phyloP scores from a whole-genome alignment of 129 eudicot genomes.

The Mikania micrantha region DNA sequence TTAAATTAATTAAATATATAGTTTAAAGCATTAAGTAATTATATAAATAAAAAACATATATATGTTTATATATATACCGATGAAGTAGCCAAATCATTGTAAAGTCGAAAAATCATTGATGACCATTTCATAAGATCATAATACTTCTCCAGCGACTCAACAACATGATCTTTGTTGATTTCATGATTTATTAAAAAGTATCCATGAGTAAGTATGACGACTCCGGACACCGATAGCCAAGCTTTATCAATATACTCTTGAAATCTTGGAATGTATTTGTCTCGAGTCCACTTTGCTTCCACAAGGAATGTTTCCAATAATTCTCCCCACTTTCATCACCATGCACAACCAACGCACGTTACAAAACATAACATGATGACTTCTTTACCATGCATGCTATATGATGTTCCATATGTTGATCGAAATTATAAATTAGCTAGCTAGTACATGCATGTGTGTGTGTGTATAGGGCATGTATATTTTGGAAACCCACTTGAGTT shows the following conservation, averaged over 20 bases:
- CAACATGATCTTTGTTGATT: conserved; percentile 13
- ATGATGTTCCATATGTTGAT: too few species aligned
- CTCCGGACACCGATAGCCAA: conserved; percentile 21
- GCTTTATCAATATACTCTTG: conserved; percentile 29
- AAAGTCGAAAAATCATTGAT: conserved; percentile 40
- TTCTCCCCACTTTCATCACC: conserved; percentile 10
- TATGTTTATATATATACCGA: too few species aligned
- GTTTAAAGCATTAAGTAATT: too few species aligned
- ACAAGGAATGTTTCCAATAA: conserved; percentile 30
- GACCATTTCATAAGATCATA: conserved; percentile 42
- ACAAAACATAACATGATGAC: too few species aligned
- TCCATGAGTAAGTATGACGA: conserved; percentile 31
- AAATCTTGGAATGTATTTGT: conserved; percentile 16
- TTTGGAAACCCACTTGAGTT: too few species aligned
- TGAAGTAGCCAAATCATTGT: conserved; percentile 34
- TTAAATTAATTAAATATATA: too few species aligned
- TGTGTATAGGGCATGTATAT: too few species aligned
- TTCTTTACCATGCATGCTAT: too few species aligned
- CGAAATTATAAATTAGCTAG: too few species aligned
- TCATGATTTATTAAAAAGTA: conserved; percentile 12
- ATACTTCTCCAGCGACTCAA: conserved; percentile 9
- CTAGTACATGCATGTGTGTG: too few species aligned
- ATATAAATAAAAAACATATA: not conserved
- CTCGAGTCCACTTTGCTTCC: conserved; percentile 36
- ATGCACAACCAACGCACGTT: too few species aligned